phyloP scores from a whole-genome alignment of 2,329 filamentous ascomycete genomes.

The Scleromitrula shiraiana region DNA sequence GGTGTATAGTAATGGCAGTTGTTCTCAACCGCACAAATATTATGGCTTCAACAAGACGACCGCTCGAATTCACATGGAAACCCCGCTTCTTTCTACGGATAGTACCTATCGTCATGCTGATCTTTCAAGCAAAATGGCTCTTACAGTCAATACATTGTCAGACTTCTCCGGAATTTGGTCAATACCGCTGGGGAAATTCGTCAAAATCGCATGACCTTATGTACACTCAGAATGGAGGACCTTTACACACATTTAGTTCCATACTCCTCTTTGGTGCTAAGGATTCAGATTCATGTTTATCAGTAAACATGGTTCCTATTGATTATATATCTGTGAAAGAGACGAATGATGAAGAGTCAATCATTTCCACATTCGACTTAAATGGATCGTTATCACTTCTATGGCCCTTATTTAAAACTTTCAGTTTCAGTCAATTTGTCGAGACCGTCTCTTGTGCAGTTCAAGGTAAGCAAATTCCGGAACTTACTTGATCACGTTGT shows the following conservation, averaged over 20 bases:
- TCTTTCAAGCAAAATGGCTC: slow-evolving; percentile 59
- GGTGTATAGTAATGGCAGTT: slow-evolving; percentile 78
- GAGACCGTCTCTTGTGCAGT: slow-evolving; percentile 84
- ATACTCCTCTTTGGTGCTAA: slow-evolving; percentile 63
- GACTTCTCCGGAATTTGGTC: slow-evolving; percentile 65
- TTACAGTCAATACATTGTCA: slow-evolving; percentile 89
- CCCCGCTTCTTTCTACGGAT: slow-evolving; percentile 62
- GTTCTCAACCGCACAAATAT: slow-evolving; percentile 87
- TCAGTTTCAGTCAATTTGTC: slow-evolving; percentile 72
- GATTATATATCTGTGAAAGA: slow-evolving; percentile 31
- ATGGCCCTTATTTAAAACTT: slow-evolving; percentile 66
- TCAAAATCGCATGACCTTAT: slow-evolving; percentile 59
- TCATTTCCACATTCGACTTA: slow-evolving; percentile 15
- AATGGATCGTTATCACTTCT: slow-evolving; percentile 67
- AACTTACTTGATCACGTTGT: no score
- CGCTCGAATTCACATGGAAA: slow-evolving; percentile 68
- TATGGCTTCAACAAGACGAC: slow-evolving; percentile 80
- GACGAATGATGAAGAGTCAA: slow-evolving; percentile 2
- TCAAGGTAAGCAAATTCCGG: slow-evolving; percentile 46
- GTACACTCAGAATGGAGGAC: slow-evolving; percentile 60
- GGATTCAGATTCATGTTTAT: slow-evolving; percentile 66
- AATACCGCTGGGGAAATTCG: slow-evolving; percentile 61
- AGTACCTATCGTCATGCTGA: slow-evolving; percentile 61
- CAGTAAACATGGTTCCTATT: slow-evolving; percentile 62
- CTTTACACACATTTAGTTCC: slow-evolving; percentile 66